phyloP scores from a whole-genome alignment of 345 rosid species.

The Mercurialis annua region DNA sequence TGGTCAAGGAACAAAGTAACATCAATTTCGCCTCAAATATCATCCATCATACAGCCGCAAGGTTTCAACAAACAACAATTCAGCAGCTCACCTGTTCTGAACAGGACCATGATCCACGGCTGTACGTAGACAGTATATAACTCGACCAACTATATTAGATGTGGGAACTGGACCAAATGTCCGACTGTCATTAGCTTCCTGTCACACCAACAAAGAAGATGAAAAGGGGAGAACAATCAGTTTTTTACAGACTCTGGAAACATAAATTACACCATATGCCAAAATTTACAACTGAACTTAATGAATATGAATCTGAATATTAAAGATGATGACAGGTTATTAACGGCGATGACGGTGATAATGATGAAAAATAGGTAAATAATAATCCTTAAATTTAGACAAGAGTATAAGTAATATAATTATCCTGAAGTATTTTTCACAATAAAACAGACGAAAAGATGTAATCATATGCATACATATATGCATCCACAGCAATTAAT shows the following conservation, averaged over 20 bases:
- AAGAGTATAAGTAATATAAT: background rate
- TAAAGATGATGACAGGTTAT: too few relatives aligned
- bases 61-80: background rate
- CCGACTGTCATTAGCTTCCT: slow-evolving; percentile 95
- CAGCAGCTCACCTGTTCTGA: slow-evolving; percentile 61
- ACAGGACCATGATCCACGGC: slow-evolving; percentile 96
- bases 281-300: slow-evolving; percentile 2
- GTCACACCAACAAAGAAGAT: slow-evolving; percentile 16
- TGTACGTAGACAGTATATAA: slow-evolving; percentile 67
- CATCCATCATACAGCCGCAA: background rate
- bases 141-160: slow-evolving; percentile 75
- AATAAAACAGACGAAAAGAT: background rate
- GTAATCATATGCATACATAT: background rate
- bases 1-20: slow-evolving; percentile 25
- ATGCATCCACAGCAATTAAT: background rate
- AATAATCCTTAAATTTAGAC: background rate
- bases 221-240: slow-evolving; percentile 4
- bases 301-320: background rate
- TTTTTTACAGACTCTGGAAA: background rate
- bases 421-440: background rate
- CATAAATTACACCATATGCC: background rate
- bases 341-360: background rate
- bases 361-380: background rate
- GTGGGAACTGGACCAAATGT: slow-evolving; percentile 79
- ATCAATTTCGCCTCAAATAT: slow-evolving; percentile 11